Evolutionary conservation across 768 basidiomycete species (phyloP), one percentile per base, ranked within the genome.

Genomic region (Ramaria rubella): DNA sequence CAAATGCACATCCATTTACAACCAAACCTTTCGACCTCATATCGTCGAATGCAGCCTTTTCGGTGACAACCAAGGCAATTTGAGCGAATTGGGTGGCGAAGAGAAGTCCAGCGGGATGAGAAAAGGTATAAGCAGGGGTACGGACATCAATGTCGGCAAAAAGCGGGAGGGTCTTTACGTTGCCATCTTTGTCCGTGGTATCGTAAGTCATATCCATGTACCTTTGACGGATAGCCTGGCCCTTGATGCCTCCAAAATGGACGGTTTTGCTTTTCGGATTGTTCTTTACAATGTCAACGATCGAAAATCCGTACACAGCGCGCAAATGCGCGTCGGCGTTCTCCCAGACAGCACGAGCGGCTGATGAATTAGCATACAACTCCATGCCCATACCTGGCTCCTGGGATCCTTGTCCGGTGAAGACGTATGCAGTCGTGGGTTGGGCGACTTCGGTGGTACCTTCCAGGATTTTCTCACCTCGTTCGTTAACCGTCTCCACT

Each of bases 171-270:
- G 93, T 97, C 79, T 94, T 94, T 70, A 97, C 82, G 65, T 88
- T 86, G 56, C 95, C 95, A 64, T 94, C 93, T 74, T 90, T 92
- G 73, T 96, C 95, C 80, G 91, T 87, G 0, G 93, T 86, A 67
- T 97, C 94, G 75, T 97, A 98, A 4, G 90, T 88, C 89, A 99
- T 96, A 63, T 94, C 94, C 92, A 98, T 98, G 74, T 99, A 99
- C n/a, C 96, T 85, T 65, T 94, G 90, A 27, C 96, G 90, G 61
- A 98, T 98, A 2, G 86, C 94, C 69, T 98, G 95, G 38, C 96
- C 96, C 74, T 97, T 97, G 72, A 98, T 90, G 68, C 96, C 96
- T 77, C 96, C 96, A 62, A 99, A 99, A 72, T 99, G 95, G 63
- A 99, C 87, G 0, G 94, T 99, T 77, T 97, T 93, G 72, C 90